A percentile compares a stretch with the other conserved stretches of the same genome.
phyloP scores from a whole-genome alignment of 352 stramenopile genomes.

The Peronospora belbahrii region DNA sequence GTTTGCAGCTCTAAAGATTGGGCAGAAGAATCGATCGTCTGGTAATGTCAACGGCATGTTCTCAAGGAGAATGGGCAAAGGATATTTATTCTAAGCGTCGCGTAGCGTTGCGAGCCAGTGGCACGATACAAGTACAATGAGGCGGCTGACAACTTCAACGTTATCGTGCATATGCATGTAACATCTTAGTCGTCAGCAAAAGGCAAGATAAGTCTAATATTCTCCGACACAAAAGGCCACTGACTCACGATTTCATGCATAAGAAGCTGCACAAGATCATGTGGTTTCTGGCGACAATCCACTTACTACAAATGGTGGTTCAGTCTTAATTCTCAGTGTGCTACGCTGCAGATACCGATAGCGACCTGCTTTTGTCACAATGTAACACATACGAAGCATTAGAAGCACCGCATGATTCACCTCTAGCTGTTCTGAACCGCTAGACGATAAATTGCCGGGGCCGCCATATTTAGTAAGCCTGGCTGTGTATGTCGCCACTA shows the following conservation, averaged over 20 bases:
- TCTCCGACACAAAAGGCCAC: not conserved
- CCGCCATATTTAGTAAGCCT: constrained; percentile 10
- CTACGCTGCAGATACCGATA: constrained; percentile 3
- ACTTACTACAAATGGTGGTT: not conserved
- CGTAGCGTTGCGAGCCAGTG: too few relatives aligned
- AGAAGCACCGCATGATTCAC: not conserved
- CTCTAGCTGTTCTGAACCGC: not conserved
- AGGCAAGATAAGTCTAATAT: not conserved
- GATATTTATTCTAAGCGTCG: not conserved
- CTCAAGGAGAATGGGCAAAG: not conserved
- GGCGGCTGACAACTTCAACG: not conserved
- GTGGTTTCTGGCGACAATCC: constrained; percentile 6
- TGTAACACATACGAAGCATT: constrained; percentile 20
- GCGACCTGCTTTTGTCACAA: constrained; percentile 1
- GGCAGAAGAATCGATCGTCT: too few relatives aligned
- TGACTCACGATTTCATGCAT: not conserved
- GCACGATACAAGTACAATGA: too few relatives aligned
- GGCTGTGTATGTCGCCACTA: constrained; percentile 1
- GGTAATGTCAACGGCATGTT: constrained; percentile 4
- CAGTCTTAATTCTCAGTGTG: not conserved
- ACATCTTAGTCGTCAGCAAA: not conserved
- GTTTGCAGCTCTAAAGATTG: too few relatives aligned
- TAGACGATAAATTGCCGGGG: not conserved
- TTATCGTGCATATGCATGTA: too few relatives aligned
- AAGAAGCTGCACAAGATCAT: not conserved